Base-by-base conservation (phyloP, 164 flowering plant species). In the Magnolia kwangsiensis region DNA sequence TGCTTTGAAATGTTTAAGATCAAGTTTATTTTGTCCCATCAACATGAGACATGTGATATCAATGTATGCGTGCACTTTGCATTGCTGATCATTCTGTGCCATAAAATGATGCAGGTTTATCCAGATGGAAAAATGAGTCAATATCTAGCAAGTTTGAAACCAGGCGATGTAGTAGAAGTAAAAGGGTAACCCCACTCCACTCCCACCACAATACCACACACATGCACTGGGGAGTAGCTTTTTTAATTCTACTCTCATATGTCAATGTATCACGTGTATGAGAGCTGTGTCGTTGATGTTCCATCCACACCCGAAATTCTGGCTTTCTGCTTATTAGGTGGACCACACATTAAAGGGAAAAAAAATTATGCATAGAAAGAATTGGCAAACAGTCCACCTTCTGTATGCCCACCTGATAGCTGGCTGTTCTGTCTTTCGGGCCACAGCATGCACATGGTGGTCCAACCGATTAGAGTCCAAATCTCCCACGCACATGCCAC, bases 81-180 rank as follows among this genome's bases (percentile, higher is more conserved):
- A 16, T 55, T 55, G 61, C 18, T 55, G 61, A 55, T 55, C 61
- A 55, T 11, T 16, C 16, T 3, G 10, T 55, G 61, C 61, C 16
- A 3, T 9, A 3, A 55, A 11, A 55, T 55, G 18, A 55, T 55
- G 63, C 87, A 96, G 99, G 88, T 93, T 74, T 96, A 96, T 86
- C 98, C 99, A 21, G 94, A 96, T 74, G 99, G 99, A 29, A 93
- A 96, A 87, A 94, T 94, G 99, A 96, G 98, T 83, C 98, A 90
- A 84, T 90, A 96, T 85, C 84, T 94, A 71, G 91, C 95, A 49
- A 90, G 87, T 78, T 84, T 96, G 79, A 92, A 89, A 75, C 98
- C 98, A 37, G 99, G 98, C 10, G 98, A 94, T 85, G 91, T 88
- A 8, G 78, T 96, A 72, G 97, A 94, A 92, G 97, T 96, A 72